Evolutionary conservation across 148 eudicot species (phyloP).

Genomic region (Rhododendron henanense): DNA sequence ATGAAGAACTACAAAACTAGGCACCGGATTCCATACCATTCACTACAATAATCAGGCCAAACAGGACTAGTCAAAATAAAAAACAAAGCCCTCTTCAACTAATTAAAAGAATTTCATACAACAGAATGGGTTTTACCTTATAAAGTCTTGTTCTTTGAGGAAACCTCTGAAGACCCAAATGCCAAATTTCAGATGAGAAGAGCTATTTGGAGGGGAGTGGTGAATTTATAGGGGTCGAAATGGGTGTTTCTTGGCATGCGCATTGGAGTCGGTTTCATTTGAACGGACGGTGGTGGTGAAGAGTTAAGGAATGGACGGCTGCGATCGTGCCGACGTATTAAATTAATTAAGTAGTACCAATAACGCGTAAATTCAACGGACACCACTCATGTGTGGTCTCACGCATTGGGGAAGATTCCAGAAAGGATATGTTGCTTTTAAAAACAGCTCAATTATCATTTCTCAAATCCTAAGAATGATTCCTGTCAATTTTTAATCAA

Average conservation of each 20-base stretch:
- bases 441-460: not conserved
- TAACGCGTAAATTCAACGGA: not conserved
- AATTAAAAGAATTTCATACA: not conserved
- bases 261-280: not conserved
- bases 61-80: not conserved
- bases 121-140: not conserved
- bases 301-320: not conserved
- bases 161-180: not conserved
- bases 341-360: not conserved
- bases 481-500: not conserved
- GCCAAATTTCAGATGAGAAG: not conserved
- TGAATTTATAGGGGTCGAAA: not conserved
- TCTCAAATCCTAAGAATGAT: too few species aligned
- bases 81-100: not conserved
- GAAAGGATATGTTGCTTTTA: not conserved
- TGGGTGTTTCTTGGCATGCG: not conserved
- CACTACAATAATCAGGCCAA: not conserved
- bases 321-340: not conserved
- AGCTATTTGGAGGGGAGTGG: not conserved
- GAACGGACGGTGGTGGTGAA: conserved; percentile 3
- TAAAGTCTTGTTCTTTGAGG: not conserved
- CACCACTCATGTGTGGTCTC: not conserved
- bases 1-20: not conserved
- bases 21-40: not conserved
- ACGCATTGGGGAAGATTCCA: not conserved